These are phyloP conservation scores for Ramaria sp. DNA, from an alignment of 768 basidiomycete genomes.

Conservation along the genomic window DNA sequence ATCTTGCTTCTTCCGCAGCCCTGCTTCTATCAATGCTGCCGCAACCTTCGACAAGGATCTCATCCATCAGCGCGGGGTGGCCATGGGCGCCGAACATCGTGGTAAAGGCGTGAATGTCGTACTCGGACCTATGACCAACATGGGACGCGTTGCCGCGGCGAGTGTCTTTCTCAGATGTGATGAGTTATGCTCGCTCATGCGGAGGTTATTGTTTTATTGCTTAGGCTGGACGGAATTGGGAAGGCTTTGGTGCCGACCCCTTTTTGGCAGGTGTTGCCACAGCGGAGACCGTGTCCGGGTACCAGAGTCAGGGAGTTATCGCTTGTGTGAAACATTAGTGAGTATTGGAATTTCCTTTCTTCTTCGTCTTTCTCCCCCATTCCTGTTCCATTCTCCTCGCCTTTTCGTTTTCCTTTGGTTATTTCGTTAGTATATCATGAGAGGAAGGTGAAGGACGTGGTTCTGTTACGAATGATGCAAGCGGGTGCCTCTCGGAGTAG, in stretches of 20 bases:
- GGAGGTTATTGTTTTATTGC: not conserved
- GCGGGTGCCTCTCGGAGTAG: too few species aligned
- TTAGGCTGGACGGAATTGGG: constrained; percentile 79
- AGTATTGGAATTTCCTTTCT: too few species aligned
- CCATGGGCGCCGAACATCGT: constrained; percentile 49
- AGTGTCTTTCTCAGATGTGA: not conserved
- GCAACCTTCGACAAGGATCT: constrained; percentile 28
- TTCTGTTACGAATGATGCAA: too few species aligned
- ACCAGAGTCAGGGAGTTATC: too few species aligned
- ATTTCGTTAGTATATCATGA: too few species aligned
- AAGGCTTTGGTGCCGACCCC: constrained; percentile 91
- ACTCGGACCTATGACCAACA: constrained; percentile 38
- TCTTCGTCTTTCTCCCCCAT: too few species aligned
- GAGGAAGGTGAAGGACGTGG: too few species aligned
- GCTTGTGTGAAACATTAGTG: too few species aligned
- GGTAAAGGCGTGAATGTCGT: constrained; percentile 50
- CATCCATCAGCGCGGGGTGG: constrained; percentile 44
- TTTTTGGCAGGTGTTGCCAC: constrained; percentile 71
- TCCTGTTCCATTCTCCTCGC: too few species aligned
- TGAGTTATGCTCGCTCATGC: not conserved
- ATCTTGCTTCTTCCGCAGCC: not conserved
- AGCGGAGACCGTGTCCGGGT: constrained; percentile 75
- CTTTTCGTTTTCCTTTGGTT: too few species aligned
- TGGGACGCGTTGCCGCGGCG: constrained; percentile 9
- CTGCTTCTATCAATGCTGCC: constrained; percentile 34